Base-by-base conservation (phyloP, 2,329 filamentous ascomycete genomes). In the Dryadomyces quercus-mongolicae region DNA sequence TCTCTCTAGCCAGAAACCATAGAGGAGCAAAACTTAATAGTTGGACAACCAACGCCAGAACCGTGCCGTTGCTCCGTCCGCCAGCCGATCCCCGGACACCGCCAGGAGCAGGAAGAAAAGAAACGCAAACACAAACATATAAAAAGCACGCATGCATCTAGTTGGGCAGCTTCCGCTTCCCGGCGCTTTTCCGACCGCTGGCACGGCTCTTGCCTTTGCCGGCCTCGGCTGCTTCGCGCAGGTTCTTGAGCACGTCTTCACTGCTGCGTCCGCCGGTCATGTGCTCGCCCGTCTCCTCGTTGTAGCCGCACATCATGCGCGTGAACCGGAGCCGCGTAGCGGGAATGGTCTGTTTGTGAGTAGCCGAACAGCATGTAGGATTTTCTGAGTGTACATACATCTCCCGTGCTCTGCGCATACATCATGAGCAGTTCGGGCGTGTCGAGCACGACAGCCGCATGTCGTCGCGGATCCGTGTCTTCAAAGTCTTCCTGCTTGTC, bases 371-470 rank as follows among this genome's bases (percentile, higher is more conserved):
- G n/a, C n/a, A n/a, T n/a, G n/a, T n/a, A n/a, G n/a, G n/a, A n/a
- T n/a, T n/a, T n/a, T n/a, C n/a, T 34, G 7, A 18, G 13, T 22
- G 10, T 7, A 46, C 76, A 60, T 63, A 84, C 81, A 60, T 81
- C 75, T 36, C 72, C 71, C 34, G 71, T 70, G 58, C 74, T 74
- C 59, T 76, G 72, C 2, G 81, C 76, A 45, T 79, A 74, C 70
- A 80, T 80, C 71, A 81, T 77, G 49, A 84, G 66, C 54, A 78
- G 66, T 61, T 83, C 80, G 0, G 79, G 80, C 25, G 65, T 74
- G 58, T 80, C 76, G 2, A 84, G 71, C 43, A 82, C 71, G 12
- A 74, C 68, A 20, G 75, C 68, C 13, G 80, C 80, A 57, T 73
- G 70, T 47, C 74, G 70, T 15, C 74, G 72, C 4, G 68, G 67